Percentiles rank a stretch among this genome's conserved stretches.
These are phyloP conservation scores for Populus euphratica DNA, from an alignment of 345 rosid genomes.

Conservation along the genomic window DNA sequence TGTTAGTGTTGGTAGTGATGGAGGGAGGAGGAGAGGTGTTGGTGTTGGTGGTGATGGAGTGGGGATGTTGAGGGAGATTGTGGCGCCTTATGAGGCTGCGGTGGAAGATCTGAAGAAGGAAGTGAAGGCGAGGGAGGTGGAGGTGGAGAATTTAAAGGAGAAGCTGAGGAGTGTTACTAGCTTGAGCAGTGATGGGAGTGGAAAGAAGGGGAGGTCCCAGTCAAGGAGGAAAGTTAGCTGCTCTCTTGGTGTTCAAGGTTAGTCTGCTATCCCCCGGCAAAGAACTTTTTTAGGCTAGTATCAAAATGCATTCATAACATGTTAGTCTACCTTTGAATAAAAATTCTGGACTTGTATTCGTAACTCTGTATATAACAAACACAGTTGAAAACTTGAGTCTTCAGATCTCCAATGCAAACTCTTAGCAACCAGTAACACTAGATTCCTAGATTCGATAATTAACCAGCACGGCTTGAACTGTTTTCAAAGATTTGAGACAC, in stretches of 20 bases:
- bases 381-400: too few relatives aligned
- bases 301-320: background rate
- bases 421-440: too few relatives aligned
- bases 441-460: too few relatives aligned
- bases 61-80: slow-evolving; percentile 69
- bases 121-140: slow-evolving; percentile 58
- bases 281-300: background rate
- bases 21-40: slow-evolving; percentile 16
- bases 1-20: slow-evolving; percentile 24
- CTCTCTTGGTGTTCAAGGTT: slow-evolving; percentile 39
- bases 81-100: slow-evolving; percentile 91
- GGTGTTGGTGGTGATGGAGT: slow-evolving; percentile 30
- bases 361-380: too few relatives aligned
- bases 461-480: too few relatives aligned
- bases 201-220: slow-evolving; percentile 58
- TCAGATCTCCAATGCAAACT: too few relatives aligned
- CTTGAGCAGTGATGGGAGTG: slow-evolving; percentile 23
- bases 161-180: slow-evolving; percentile 40
- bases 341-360: too few relatives aligned
- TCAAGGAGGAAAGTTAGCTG: slow-evolving; percentile 77
- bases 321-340: too few relatives aligned
- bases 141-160: slow-evolving; percentile 77
- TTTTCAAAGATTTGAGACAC: too few relatives aligned
- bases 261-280: too few relatives aligned
- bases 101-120: slow-evolving; percentile 83